phyloP scores from a whole-genome alignment of 2,329 filamentous ascomycete species.

The Scedosporium aurantiacum region DNA sequence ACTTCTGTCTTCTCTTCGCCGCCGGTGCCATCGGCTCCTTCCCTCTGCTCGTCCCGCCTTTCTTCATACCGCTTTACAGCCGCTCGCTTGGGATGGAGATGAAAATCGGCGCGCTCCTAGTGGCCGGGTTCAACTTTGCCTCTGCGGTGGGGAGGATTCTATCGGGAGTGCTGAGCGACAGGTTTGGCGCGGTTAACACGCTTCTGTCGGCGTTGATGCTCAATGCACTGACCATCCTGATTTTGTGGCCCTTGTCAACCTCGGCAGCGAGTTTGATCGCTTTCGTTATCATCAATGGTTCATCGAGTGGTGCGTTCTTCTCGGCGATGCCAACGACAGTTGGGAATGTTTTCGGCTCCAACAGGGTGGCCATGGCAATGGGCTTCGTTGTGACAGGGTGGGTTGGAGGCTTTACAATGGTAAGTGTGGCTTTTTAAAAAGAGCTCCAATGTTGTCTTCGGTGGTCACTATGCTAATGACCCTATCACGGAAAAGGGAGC shows the following conservation, averaged over 20 bases:
- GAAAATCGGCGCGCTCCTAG: conserved; percentile 40
- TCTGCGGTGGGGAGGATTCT: conserved; percentile 46
- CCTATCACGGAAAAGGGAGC: conserved; percentile 40
- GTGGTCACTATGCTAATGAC: background rate
- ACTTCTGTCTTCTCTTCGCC: conserved; percentile 41
- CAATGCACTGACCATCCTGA: conserved; percentile 45
- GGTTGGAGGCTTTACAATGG: conserved; percentile 35
- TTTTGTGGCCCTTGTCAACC: conserved; percentile 48
- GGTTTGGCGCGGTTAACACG: conserved; percentile 43
- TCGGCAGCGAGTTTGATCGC: conserved; percentile 40
- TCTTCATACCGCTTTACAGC: conserved; percentile 47
- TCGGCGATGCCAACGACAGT: conserved; percentile 52
- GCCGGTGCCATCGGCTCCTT: conserved; percentile 46
- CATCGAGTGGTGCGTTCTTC: conserved; percentile 52
- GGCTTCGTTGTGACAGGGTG: conserved; percentile 52
- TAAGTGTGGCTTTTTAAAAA: background rate
- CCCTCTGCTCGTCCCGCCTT: conserved; percentile 48
- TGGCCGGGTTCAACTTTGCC: conserved; percentile 50
- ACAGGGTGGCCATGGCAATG: conserved; percentile 43
- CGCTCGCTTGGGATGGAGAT: conserved; percentile 42
- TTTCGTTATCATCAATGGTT: conserved; percentile 49
- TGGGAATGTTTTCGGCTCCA: conserved; percentile 45
- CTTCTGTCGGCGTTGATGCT: conserved; percentile 38
- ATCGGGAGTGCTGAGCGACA: conserved; percentile 42
- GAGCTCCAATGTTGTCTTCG: background rate